Percentiles rank a stretch among this genome's conserved stretches.
These are phyloP conservation scores for Candida methanosorbosa DNA, from an alignment of 805 yeast species.

Conservation along the genomic window DNA sequence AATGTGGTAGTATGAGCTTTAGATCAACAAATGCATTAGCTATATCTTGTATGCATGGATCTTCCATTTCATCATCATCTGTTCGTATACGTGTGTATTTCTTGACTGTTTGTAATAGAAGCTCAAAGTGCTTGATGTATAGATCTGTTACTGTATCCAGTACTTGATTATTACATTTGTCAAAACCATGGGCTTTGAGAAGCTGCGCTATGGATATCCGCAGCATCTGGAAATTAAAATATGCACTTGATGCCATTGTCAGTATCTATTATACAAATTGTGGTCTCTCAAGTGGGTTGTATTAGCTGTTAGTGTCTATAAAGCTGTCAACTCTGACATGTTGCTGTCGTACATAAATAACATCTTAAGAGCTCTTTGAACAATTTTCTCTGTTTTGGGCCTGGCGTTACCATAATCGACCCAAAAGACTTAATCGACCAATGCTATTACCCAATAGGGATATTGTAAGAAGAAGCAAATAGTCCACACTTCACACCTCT, in stretches of 20 bases:
- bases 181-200: slow-evolving; percentile 78
- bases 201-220: slow-evolving; percentile 36
- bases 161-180: slow-evolving; percentile 60
- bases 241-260: neutral
- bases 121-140: slow-evolving; percentile 51
- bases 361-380: too few relatives aligned
- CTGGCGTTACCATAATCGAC: too few relatives aligned
- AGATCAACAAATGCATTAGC: slow-evolving; percentile 59
- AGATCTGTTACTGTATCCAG: slow-evolving; percentile 75
- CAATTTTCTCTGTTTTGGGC: too few relatives aligned
- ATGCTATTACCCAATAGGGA: too few relatives aligned
- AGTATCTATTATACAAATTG: neutral
- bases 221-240: slow-evolving; percentile 22
- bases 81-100: slow-evolving; percentile 39
- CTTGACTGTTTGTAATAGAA: slow-evolving; percentile 42
- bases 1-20: slow-evolving; percentile 54
- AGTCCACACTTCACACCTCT: too few relatives aligned
- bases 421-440: too few relatives aligned
- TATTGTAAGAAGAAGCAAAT: too few relatives aligned
- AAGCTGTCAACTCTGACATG: too few relatives aligned
- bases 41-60: slow-evolving; percentile 50
- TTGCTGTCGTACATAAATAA: too few relatives aligned
- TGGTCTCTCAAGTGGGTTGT: neutral
- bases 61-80: slow-evolving; percentile 22
- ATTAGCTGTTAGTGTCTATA: too few relatives aligned